phyloP scores from a whole-genome alignment of 345 rosid species.

The Eutrema heterophyllum region DNA sequence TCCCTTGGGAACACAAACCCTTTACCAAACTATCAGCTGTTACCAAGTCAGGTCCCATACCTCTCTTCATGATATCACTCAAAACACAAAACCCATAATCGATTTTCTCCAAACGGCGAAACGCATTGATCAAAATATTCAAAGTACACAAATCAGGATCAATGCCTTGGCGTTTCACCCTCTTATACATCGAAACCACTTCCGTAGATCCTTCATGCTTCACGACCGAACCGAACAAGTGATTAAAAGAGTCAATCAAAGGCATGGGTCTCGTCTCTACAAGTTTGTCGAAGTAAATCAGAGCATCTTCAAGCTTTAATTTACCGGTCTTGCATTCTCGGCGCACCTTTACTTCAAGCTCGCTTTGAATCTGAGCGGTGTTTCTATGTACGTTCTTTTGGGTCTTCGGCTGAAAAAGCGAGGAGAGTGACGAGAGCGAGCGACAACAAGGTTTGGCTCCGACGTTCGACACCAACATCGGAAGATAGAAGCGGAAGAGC shows the following conservation, averaged over 20 bases:
- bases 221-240: not conserved
- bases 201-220: not conserved
- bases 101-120: not conserved
- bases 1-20: not conserved
- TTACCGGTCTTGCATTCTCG: not conserved
- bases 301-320: not conserved
- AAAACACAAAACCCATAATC: not conserved
- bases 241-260: not conserved
- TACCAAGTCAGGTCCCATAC: not conserved
- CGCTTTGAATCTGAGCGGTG: not conserved
- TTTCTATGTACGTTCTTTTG: not conserved
- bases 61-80: not conserved
- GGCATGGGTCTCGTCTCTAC: not conserved
- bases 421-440: not conserved
- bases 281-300: not conserved
- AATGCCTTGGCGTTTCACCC: not conserved
- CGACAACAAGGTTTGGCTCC: not conserved
- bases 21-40: not conserved
- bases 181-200: not conserved
- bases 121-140: not conserved
- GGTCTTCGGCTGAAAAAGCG: not conserved
- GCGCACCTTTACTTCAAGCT: not conserved
- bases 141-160: not conserved
- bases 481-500: not conserved
- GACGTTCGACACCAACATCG: not conserved